phyloP scores from a whole-genome alignment of 495 filamentous ascomycete genomes.

The Staphylotrichum longicolle region DNA sequence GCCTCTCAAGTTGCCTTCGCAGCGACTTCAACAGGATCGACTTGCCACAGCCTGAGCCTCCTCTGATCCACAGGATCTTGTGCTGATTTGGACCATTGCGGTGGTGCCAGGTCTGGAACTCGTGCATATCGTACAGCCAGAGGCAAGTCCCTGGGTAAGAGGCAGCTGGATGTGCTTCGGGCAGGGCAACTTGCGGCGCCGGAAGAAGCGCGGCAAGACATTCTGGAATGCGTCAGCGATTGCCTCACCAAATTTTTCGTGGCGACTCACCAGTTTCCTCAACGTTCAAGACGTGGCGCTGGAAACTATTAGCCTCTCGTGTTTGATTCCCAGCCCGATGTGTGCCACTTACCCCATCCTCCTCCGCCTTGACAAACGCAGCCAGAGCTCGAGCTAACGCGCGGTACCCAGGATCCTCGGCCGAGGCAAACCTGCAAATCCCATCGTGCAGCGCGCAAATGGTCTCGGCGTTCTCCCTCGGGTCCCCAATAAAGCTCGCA shows the following conservation, averaged over 20 bases:
- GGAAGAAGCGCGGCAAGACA: conserved; percentile 29
- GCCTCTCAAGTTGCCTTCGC: conserved; percentile 29
- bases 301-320: background rate
- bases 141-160: conserved; percentile 39
- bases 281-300: conserved; percentile 27
- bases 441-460: conserved; percentile 33
- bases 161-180: conserved; percentile 24
- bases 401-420: conserved; percentile 32
- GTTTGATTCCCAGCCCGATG: background rate
- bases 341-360: conserved; percentile 21
- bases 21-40: conserved; percentile 36
- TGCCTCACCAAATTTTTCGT: background rate
- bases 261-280: conserved; percentile 27
- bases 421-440: conserved; percentile 34
- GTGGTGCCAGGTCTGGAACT: conserved; percentile 41
- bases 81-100: conserved; percentile 32
- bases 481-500: conserved; percentile 36
- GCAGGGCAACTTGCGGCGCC: conserved; percentile 12
- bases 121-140: conserved; percentile 36
- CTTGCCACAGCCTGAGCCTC: conserved; percentile 38
- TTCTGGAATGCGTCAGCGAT: conserved; percentile 20
- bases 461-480: conserved; percentile 34
- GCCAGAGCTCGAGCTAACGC: conserved; percentile 24
- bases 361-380: conserved; percentile 25
- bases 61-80: conserved; percentile 40